phyloP scores from a whole-genome alignment of 768 basidiomycete species.

The Kwoniella botswanensis region DNA sequence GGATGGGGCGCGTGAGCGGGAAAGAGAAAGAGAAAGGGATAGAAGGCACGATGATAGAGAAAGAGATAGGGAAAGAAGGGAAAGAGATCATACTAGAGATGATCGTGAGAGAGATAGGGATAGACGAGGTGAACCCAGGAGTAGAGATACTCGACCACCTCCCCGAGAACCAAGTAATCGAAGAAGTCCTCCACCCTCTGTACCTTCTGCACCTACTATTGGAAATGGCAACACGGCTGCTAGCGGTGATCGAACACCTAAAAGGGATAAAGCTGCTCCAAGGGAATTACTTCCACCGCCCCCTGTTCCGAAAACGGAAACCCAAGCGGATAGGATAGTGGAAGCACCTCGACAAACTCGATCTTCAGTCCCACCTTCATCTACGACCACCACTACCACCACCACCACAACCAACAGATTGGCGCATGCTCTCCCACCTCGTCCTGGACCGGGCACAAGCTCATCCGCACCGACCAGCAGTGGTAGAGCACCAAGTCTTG shows the following conservation, averaged over 20 bases:
- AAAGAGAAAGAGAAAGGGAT: slow-evolving; percentile 24
- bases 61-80: slow-evolving; percentile 18
- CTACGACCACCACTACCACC: neutral
- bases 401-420: slow-evolving; percentile 7
- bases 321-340: slow-evolving; percentile 37
- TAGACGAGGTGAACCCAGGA: slow-evolving; percentile 13
- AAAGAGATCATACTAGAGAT: slow-evolving; percentile 14
- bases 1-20: slow-evolving; percentile 16
- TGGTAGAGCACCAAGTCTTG: slow-evolving; percentile 21
- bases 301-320: neutral
- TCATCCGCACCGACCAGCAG: slow-evolving; percentile 14
- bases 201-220: neutral
- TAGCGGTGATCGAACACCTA: slow-evolving; percentile 39
- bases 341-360: slow-evolving; percentile 35
- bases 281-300: slow-evolving; percentile 32
- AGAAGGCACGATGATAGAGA: slow-evolving; percentile 10
- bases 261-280: slow-evolving; percentile 24
- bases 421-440: slow-evolving; percentile 30
- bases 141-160: slow-evolving; percentile 10
- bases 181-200: neutral
- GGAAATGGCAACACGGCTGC: neutral
- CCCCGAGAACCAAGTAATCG: neutral
- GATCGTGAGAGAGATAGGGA: slow-evolving; percentile 11
- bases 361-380: slow-evolving; percentile 28
- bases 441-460: slow-evolving; percentile 10